phyloP scores from a whole-genome alignment of 768 basidiomycete species.

The Macrolepiota dolichaula region DNA sequence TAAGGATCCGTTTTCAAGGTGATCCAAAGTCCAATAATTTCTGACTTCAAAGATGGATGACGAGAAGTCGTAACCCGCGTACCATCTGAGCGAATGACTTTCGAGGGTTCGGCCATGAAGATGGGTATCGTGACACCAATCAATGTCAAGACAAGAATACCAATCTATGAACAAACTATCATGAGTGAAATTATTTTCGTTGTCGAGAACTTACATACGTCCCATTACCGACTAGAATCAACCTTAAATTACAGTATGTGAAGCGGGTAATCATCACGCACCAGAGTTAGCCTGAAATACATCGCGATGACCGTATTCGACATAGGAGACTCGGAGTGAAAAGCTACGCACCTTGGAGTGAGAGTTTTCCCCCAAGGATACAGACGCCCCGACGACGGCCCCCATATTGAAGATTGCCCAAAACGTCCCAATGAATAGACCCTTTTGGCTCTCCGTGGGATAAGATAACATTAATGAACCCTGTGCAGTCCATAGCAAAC shows the following conservation, averaged over 20 bases:
- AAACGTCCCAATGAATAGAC: conserved; percentile 70
- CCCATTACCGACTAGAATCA: conserved; percentile 53
- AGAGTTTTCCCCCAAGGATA: conserved; percentile 70
- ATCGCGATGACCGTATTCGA: not conserved
- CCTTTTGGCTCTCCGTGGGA: conserved; percentile 76
- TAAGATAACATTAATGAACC: conserved; percentile 84
- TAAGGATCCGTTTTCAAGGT: conserved; percentile 66
- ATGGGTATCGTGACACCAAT: conserved; percentile 66
- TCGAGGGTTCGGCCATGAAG: conserved; percentile 66
- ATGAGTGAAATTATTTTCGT: not conserved
- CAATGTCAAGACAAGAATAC: conserved; percentile 68
- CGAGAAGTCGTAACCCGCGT: conserved; percentile 56
- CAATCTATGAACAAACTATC: conserved; percentile 45
- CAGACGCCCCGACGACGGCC: conserved; percentile 72
- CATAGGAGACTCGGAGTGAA: not conserved
- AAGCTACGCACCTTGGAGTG: conserved; percentile 46
- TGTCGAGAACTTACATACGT: conserved; percentile 56
- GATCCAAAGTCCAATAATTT: conserved; percentile 66
- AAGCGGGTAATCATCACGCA: conserved; percentile 17
- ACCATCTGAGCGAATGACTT: conserved; percentile 72
- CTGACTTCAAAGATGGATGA: conserved; percentile 77
- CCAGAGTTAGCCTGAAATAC: conserved; percentile 32
- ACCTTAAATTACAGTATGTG: not conserved
- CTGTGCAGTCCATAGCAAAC: conserved; percentile 77
- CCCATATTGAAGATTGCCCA: conserved; percentile 84